phyloP scores from a whole-genome alignment of 352 stramenopile species.

The Phytopythium montanum region DNA sequence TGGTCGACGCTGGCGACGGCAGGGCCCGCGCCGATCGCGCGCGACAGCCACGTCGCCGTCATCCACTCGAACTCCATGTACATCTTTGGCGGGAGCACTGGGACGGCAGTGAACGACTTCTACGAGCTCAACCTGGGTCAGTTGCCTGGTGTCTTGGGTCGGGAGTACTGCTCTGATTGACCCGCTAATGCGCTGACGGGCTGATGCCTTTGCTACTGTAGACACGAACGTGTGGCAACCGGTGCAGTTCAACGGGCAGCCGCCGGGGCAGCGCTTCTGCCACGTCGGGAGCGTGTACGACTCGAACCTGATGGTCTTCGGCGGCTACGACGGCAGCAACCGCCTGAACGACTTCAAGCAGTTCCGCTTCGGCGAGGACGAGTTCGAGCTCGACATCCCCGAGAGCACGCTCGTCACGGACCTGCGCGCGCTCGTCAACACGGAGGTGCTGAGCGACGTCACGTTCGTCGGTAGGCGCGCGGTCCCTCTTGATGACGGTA shows the following conservation, averaged over 20 bases:
- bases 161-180: background rate
- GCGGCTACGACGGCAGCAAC: conserved; percentile 95
- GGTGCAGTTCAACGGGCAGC: conserved; percentile 74
- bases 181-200: background rate
- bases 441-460: conserved; percentile 85
- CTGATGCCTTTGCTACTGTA: background rate
- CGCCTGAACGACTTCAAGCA: conserved; percentile 96
- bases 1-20: conserved; percentile 92
- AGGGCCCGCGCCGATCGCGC: conserved; percentile 89
- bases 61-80: conserved; percentile 94
- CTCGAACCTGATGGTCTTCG: conserved; percentile 92
- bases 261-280: conserved; percentile 94
- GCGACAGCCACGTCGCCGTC: conserved; percentile 96
- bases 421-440: conserved; percentile 75
- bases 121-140: conserved; percentile 90
- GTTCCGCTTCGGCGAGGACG: conserved; percentile 81
- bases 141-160: conserved; percentile 1
- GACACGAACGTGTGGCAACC: conserved; percentile 68
- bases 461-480: conserved; percentile 71
- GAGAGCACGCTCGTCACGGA: conserved; percentile 77
- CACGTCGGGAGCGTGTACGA: conserved; percentile 94
- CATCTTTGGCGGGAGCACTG: conserved; percentile 95
- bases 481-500: background rate
- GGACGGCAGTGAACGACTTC: conserved; percentile 97
- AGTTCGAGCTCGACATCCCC: conserved; percentile 83